These are phyloP conservation scores for Sphagnum contortum DNA, from an alignment of 225 moss, liverwort and hornwort species.

Conservation along the genomic window DNA sequence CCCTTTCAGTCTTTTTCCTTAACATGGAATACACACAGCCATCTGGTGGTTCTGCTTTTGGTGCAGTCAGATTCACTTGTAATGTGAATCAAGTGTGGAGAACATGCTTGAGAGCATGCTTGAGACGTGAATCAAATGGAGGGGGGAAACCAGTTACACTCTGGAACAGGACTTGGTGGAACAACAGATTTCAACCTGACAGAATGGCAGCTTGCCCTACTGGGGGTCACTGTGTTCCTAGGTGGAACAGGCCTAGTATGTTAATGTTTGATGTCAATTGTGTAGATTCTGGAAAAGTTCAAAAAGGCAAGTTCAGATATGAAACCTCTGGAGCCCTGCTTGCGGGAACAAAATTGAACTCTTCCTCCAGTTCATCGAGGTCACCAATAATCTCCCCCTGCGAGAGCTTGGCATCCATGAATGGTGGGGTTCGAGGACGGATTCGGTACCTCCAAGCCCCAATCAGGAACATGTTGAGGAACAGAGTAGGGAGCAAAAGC, in stretches of 20 bases:
- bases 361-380: constrained; percentile 84
- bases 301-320: no score
- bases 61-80: no score
- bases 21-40: no score
- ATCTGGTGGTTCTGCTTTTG: no score
- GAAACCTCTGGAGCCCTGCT: constrained; percentile 63
- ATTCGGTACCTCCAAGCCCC: constrained; percentile 87
- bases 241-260: no score
- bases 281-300: no score
- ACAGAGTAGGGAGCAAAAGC: constrained; percentile 72
- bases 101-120: no score
- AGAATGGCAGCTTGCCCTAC: background rate
- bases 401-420: constrained; percentile 92
- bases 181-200: no score
- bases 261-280: background rate
- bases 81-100: no score
- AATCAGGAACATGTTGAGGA: constrained; percentile 88
- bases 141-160: background rate
- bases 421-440: constrained; percentile 57
- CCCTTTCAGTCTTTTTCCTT: no score
- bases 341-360: constrained; percentile 83
- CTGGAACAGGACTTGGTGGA: background rate
- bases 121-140: no score
- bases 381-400: constrained; percentile 86
- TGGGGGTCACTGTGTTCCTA: background rate